These are phyloP conservation scores for Carex myosuroides DNA, from an alignment of 176 grass and related monocot genomes.

Conservation along the genomic window DNA sequence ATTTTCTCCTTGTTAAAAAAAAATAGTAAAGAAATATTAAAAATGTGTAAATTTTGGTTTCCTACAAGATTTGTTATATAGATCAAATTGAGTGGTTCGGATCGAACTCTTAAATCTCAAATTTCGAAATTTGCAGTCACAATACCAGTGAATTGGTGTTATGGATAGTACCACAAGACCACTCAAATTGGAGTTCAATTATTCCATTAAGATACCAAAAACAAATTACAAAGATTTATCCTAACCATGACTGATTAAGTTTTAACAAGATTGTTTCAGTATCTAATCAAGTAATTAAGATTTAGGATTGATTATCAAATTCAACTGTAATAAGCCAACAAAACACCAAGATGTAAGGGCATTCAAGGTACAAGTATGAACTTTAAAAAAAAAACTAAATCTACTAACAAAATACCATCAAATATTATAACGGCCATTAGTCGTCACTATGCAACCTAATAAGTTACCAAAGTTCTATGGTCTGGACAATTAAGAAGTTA, in stretches of 20 bases:
- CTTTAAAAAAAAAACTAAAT: neutral
- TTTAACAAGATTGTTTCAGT: neutral
- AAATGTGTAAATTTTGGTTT: neutral
- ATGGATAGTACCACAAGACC: neutral
- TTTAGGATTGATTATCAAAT: neutral
- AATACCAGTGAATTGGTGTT: neutral
- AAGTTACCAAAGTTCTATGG: neutral
- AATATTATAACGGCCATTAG: neutral
- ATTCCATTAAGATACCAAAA: neutral
- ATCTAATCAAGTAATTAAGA: neutral
- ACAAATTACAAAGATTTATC: neutral
- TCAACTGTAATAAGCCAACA: neutral
- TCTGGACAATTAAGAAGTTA: neutral
- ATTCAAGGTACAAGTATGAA: neutral
- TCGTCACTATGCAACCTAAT: neutral
- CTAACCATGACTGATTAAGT: neutral
- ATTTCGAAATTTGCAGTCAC: neutral
- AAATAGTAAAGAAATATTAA: neutral
- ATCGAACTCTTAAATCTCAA: neutral
- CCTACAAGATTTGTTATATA: neutral
- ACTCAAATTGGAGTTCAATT: neutral
- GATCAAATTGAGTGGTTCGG: neutral
- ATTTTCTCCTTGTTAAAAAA: neutral
- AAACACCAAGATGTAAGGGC: neutral
- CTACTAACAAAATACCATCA: neutral